Base-by-base conservation (phyloP, 495 filamentous ascomycete species). In the Aspergillus campestris region DNA sequence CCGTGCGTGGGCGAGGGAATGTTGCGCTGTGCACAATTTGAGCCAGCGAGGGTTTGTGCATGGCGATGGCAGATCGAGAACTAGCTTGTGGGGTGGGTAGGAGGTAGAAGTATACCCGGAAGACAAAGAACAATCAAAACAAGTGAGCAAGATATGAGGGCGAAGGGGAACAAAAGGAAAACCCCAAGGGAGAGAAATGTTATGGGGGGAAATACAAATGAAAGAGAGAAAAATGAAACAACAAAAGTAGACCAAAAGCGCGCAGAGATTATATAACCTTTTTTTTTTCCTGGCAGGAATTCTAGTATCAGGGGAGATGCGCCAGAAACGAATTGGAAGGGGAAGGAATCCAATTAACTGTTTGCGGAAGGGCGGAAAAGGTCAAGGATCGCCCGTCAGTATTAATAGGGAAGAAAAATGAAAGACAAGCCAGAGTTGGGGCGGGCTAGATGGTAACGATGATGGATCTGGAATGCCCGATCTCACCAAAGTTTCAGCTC, bases 21-120 rank as follows among this genome's bases (percentile, higher is more conserved):
- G 79, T 69, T 44, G 69, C 60, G 43, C 67, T 67, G 66, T 82
- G 75, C 47, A 85, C 75, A 24, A 73, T 60, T 33, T 73, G 67
- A 40, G 72, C 63, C 40, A 83, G 62, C 24, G 71, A 70, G 24
- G 71, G 71, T 68, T 81, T 79, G 57, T 75, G 79, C 81, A 84
- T 84, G 42, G 47, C 69, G 56, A 44, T 32, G 12, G 29, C 32
- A 31, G 30, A 15, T 39, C 11, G 24, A 39, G 5, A 39, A 24
- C 37, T 28, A 14, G 44, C 32, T 42, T 31, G 28, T 34, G n/a
- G 31, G 15, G 5, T 44, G 28, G 37, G 29, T 39, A 39, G 37
- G 14, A 14, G 15, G 36, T 15, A 38, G 10, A 38, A 40, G 31
- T 6, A 34, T 12, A 29, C 31, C 13, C 35, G 13, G 31, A 39